Percentiles rank a stretch among this genome's conserved stretches.
phyloP scores from a whole-genome alignment of 208 protist genomes.

The Angomonas ambiguus region DNA sequence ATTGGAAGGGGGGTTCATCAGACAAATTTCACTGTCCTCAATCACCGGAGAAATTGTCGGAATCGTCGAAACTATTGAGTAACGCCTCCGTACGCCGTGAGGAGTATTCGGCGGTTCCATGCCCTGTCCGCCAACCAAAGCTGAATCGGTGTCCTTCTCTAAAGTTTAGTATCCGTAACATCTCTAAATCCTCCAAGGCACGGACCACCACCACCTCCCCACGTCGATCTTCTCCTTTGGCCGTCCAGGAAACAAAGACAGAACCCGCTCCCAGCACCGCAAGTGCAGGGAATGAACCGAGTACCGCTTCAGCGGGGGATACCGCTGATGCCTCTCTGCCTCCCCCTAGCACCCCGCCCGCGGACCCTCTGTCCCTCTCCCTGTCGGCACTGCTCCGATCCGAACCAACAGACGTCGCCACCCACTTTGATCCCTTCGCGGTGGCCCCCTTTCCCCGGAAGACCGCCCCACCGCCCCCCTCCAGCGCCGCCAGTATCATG shows the following conservation, averaged over 20 bases:
- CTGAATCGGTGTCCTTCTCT: constrained; percentile 7
- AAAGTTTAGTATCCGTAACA: constrained; percentile 8
- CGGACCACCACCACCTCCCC: no score
- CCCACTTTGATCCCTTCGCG: constrained; percentile 20
- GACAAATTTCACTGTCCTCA: neutral
- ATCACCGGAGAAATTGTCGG: neutral
- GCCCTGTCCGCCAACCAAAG: neutral
- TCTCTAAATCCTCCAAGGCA: no score
- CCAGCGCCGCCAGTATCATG: neutral
- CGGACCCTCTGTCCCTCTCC: neutral
- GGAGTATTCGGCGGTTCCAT: neutral
- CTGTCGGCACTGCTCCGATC: neutral
- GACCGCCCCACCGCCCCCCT: neutral
- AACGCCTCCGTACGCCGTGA: neutral
- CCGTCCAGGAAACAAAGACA: no score
- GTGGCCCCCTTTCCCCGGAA: constrained; percentile 13
- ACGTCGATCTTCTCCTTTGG: no score
- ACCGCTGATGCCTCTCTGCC: no score
- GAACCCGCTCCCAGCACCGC: no score
- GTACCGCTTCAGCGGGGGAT: no score
- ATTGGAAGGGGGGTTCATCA: neutral
- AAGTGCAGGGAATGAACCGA: no score
- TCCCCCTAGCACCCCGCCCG: neutral
- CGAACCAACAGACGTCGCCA: constrained; percentile 12
- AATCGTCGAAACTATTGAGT: neutral